Evolutionary conservation across 2,329 filamentous ascomycete species (phyloP).

Genomic region (Peltaster fructicola): DNA sequence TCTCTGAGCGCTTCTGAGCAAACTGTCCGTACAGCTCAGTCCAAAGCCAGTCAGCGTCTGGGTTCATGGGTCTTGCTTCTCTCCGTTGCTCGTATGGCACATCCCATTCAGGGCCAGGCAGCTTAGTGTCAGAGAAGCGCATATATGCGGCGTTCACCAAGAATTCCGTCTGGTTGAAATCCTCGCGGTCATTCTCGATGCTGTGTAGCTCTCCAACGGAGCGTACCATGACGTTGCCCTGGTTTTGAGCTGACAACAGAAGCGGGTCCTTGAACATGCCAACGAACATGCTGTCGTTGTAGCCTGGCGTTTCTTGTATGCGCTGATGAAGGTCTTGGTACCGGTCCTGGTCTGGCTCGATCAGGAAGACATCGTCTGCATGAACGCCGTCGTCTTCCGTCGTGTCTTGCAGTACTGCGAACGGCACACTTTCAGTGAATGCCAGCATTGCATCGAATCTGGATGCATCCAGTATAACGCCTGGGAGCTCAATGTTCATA

Average conservation of each 20-base stretch:
- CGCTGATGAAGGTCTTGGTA: slow-evolving; percentile 8
- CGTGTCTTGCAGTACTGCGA: slow-evolving; percentile 16
- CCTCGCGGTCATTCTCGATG: slow-evolving; percentile 5
- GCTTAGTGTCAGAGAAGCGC: slow-evolving; percentile 27
- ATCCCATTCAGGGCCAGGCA: slow-evolving; percentile 34
- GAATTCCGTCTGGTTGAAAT: slow-evolving; percentile 29
- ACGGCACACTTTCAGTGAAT: slow-evolving; percentile 13
- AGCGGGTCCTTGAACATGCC: slow-evolving; percentile 12
- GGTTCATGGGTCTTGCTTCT: slow-evolving; percentile 25
- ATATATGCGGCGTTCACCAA: slow-evolving; percentile 27
- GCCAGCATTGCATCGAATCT: slow-evolving; percentile 24
- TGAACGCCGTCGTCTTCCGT: slow-evolving; percentile 12
- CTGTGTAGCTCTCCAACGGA: slow-evolving; percentile 17
- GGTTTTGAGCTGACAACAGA: slow-evolving; percentile 10
- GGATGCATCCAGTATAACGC: slow-evolving; percentile 28
- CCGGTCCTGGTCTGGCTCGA: slow-evolving; percentile 9
- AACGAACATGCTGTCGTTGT: slow-evolving; percentile 18
- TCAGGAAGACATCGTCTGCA: slow-evolving; percentile 18
- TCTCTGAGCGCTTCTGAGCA: slow-evolving; percentile 32
- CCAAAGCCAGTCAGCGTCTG: slow-evolving; percentile 31
- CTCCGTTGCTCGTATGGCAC: slow-evolving; percentile 26
- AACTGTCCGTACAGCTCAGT: slow-evolving; percentile 32
- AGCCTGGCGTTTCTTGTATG: slow-evolving; percentile 6
- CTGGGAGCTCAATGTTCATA: slow-evolving; percentile 27
- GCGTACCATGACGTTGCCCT: slow-evolving; percentile 12